Conservation (phyloP, 805 yeast species). For the Kluyveromyces wickerhamii region DNA sequence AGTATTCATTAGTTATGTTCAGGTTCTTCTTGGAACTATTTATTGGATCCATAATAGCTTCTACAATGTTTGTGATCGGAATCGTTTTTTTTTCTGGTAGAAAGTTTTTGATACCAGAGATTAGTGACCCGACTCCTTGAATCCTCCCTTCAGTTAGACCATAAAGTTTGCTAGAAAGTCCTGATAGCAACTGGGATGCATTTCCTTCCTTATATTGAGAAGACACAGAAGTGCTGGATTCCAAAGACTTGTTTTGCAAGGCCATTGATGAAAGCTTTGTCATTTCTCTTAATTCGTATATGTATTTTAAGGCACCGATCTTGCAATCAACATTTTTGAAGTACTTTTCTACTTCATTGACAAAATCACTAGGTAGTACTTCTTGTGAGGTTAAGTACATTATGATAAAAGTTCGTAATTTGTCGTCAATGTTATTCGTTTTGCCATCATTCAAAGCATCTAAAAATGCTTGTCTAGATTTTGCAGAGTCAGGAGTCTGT, state of each 20-base stretch:
- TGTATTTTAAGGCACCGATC: conserved; percentile 57
- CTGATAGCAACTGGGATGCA: conserved; percentile 56
- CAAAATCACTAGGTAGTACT: conserved; percentile 38
- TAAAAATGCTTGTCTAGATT: conserved; percentile 48
- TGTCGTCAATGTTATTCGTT: conserved; percentile 65
- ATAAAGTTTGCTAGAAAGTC: conserved; percentile 67
- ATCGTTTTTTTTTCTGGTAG: conserved; percentile 82
- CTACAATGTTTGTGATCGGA: conserved; percentile 86
- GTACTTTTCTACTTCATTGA: conserved; percentile 52
- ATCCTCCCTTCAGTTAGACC: conserved; percentile 76
- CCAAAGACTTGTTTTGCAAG: conserved; percentile 28
- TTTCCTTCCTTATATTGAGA: conserved; percentile 23
- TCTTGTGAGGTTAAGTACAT: conserved; percentile 48
- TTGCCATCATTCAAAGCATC: conserved; percentile 47
- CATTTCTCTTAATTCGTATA: conserved; percentile 74
- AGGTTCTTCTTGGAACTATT: conserved; percentile 55
- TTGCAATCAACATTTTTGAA: conserved; percentile 53
- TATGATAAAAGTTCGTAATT: conserved; percentile 83
- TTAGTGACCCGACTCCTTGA: conserved; percentile 81
- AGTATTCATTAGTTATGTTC: conserved; percentile 76
- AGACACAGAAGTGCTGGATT: conserved; percentile 25
- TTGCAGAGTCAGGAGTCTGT: conserved; percentile 53
- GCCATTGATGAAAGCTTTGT: conserved; percentile 44
- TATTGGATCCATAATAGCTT: conserved; percentile 81
- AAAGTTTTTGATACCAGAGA: conserved; percentile 78